phyloP scores from a whole-genome alignment of 805 yeast species.

The Cephaloascus fragrans region DNA sequence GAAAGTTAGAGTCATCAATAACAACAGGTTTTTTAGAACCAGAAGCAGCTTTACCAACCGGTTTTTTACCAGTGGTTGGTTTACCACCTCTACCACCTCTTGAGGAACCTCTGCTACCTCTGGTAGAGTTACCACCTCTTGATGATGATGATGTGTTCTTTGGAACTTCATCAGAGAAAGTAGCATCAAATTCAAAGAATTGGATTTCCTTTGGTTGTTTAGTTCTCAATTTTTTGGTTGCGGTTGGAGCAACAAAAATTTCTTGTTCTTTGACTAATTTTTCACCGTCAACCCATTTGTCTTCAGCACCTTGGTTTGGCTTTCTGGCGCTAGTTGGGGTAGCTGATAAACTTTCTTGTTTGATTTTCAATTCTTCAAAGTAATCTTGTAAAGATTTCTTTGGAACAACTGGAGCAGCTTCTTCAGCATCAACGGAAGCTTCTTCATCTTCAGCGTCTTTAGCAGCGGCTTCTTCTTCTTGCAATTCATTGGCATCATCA shows the following conservation, averaged over 20 bases:
- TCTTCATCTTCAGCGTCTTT: constrained; percentile 25
- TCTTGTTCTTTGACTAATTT: constrained; percentile 58
- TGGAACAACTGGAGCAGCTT: constrained; percentile 39
- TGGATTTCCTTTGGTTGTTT: constrained; percentile 80
- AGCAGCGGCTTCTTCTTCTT: constrained; percentile 50
- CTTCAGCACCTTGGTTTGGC: constrained; percentile 53
- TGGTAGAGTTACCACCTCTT: constrained; percentile 22
- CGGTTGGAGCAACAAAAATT: constrained; percentile 48
- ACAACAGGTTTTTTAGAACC: constrained; percentile 24
- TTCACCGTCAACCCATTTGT: constrained; percentile 44
- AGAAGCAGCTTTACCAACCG: constrained; percentile 17
- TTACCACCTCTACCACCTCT: constrained; percentile 19
- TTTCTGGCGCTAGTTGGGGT: constrained; percentile 25
- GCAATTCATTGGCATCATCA: constrained; percentile 63
- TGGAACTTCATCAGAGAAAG: constrained; percentile 51
- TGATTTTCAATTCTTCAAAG: constrained; percentile 55
- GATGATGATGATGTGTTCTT: constrained; percentile 21
- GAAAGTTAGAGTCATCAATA: constrained; percentile 59
- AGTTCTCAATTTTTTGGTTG: constrained; percentile 55
- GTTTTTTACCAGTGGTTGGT: constrained; percentile 13
- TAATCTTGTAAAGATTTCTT: constrained; percentile 77
- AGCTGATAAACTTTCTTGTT: constrained; percentile 29
- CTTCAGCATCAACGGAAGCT: constrained; percentile 26
- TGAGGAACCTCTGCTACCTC: constrained; percentile 12
- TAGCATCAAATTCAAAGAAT: constrained; percentile 64